A percentile compares a stretch with the other conserved stretches of the same genome.
Conservation (phyloP, 176 grass and related monocot genomes). For the Bolboschoenus planiculmis region DNA sequence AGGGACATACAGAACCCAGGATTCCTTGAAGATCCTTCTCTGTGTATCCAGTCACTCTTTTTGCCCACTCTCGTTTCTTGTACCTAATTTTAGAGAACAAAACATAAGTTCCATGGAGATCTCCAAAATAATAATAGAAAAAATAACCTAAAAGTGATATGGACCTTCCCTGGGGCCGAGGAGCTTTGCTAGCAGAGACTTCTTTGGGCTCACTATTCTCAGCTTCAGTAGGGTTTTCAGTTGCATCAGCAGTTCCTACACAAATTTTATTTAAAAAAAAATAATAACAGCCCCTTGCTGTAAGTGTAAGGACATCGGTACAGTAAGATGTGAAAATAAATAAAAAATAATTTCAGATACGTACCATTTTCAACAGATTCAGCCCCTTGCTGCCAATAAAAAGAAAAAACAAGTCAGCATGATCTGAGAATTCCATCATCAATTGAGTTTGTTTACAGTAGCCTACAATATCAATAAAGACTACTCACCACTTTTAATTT, state of each 20-base stretch:
- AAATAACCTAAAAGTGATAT: constrained; percentile 5
- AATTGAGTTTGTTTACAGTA: constrained; percentile 5
- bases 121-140: not conserved
- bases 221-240: constrained; percentile 33
- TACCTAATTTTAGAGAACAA: constrained; percentile 46
- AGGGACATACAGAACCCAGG: constrained; percentile 45
- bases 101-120: not conserved
- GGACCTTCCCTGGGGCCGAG: constrained; percentile 86
- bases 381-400: constrained; percentile 53
- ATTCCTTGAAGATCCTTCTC: constrained; percentile 95
- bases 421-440: not conserved
- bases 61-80: constrained; percentile 86
- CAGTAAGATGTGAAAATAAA: not conserved
- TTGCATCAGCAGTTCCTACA: constrained; percentile 37
- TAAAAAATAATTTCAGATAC: not conserved
- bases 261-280: not conserved
- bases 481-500: constrained; percentile 81
- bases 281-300: not conserved
- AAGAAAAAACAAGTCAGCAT: constrained; percentile 8
- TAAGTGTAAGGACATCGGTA: not conserved
- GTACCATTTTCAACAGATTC: constrained; percentile 52
- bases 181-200: constrained; percentile 45
- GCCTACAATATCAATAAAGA: not conserved
- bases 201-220: constrained; percentile 40
- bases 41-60: constrained; percentile 71